Base-by-base conservation (phyloP, 306 rosid genomes). In the Lathyrus sativus region DNA sequence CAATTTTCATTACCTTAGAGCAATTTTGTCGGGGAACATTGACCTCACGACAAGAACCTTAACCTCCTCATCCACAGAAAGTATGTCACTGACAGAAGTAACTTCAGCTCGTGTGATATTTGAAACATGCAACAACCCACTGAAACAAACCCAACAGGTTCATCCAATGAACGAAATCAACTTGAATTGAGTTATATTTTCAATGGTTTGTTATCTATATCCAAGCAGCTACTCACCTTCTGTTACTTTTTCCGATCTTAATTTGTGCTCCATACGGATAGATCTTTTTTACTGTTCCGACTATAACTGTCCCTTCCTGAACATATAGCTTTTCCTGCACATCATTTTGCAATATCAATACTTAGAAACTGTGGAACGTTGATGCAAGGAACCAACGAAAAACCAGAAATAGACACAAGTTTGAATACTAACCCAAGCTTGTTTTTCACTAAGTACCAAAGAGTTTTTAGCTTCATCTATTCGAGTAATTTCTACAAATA, bases 61-160 rank as follows among this genome's bases (percentile, higher is more conserved):
- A 37, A 93, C 87, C 51, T 84, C 78, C 74, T 93, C 97, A 17
- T 82, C 88, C 35, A 85, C 85, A 6, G 88, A 62, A 73, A 93
- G 91, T 71, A 86, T n/a, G 85, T 90, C 90, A 9, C 79, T 73
- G 72, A 86, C 95, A 17, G 97, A 85, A 65, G 82, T 75, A 66
- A 93, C 45, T 79, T 84, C 84, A 22, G 76, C 86, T 39, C 83
- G 86, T 26, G 78, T 83, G 76, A 93, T 84, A 71, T 93, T 93
- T 43, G 97, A 93, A 72, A 93, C 81, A 74, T 93, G 99, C 86
- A 93, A 86, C 86, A 93, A 81, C 3, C 99, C 99, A 39, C 99
- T 93, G 93, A 82, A 73, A 82, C 72, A 45, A 26, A 74, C 42
- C 46, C 29, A 62, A 65, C 46, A 76, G 18, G 56, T 61, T 65